These are phyloP conservation scores for Sungouiozyma ichnusensis DNA, from an alignment of 805 yeast species.

Conservation along the genomic window DNA sequence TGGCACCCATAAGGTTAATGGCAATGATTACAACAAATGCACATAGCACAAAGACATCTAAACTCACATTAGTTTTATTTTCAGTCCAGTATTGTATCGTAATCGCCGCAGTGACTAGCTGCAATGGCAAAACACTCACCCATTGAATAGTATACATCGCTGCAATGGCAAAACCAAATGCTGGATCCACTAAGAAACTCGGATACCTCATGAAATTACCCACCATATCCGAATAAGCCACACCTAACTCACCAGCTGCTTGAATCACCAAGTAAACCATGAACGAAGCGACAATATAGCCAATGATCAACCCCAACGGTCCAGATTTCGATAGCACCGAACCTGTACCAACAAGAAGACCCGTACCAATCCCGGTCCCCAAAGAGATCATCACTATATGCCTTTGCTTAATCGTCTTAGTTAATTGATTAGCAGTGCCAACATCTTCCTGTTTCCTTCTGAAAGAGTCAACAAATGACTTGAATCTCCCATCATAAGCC, in stretches of 20 bases:
- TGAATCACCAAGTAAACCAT: slow-evolving; percentile 48
- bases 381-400: slow-evolving; percentile 39
- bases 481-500: not conserved
- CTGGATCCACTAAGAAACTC: slow-evolving; percentile 41
- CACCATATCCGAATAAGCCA: slow-evolving; percentile 42
- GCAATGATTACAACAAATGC: slow-evolving; percentile 30
- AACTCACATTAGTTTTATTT: slow-evolving; percentile 12
- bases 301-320: slow-evolving; percentile 40
- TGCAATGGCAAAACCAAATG: slow-evolving; percentile 54
- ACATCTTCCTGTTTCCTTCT: slow-evolving; percentile 2
- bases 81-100: slow-evolving; percentile 38
- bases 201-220: slow-evolving; percentile 57
- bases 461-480: slow-evolving; percentile 3
- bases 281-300: slow-evolving; percentile 43
- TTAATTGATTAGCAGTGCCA: slow-evolving; percentile 3
- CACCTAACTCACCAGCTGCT: slow-evolving; percentile 53
- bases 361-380: slow-evolving; percentile 79
- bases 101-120: slow-evolving; percentile 45
- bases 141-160: slow-evolving; percentile 49
- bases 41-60: slow-evolving; percentile 21
- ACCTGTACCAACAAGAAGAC: slow-evolving; percentile 48
- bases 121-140: slow-evolving; percentile 45
- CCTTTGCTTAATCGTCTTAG: slow-evolving; percentile 9
- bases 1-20: slow-evolving; percentile 42
- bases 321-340: slow-evolving; percentile 34